Percentiles rank a stretch among this genome's conserved stretches.
Conservation (phyloP, 331 rosid species). For the Acacia pycnantha region DNA sequence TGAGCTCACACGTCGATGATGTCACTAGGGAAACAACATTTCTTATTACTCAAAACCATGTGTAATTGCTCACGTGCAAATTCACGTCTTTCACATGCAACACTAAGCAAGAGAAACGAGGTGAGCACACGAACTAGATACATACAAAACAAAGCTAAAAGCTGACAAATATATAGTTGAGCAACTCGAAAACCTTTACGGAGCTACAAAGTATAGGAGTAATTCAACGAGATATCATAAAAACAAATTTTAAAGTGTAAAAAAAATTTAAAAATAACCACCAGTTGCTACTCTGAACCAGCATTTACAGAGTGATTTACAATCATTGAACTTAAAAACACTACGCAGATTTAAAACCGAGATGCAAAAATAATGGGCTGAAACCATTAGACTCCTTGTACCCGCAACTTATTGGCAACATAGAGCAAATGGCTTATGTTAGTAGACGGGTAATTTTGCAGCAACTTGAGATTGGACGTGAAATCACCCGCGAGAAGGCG, state of each 20-base stretch:
- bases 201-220: not conserved
- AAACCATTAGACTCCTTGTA: slow-evolving; percentile 50
- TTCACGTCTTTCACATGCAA: not conserved
- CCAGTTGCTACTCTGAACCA: slow-evolving; percentile 26
- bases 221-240: slow-evolving; percentile 9
- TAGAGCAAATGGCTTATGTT: slow-evolving; percentile 95
- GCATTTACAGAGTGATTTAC: slow-evolving; percentile 41
- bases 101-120: not conserved
- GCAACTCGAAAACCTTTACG: not conserved
- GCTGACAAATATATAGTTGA: not conserved
- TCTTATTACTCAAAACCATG: not conserved
- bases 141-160: not conserved
- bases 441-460: slow-evolving; percentile 85
- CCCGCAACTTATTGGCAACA: slow-evolving; percentile 94
- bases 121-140: not conserved
- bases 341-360: slow-evolving; percentile 21
- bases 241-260: not conserved
- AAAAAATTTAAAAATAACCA: not conserved
- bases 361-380: slow-evolving; percentile 9
- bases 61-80: not conserved
- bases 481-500: slow-evolving; percentile 98
- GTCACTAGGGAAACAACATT: not conserved
- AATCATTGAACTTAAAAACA: slow-evolving; percentile 26
- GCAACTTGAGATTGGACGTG: slow-evolving; percentile 91
- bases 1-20: not conserved